Evolutionary conservation across 139 green algal genomes (phyloP).

Genomic region (Coelastrella sp.): DNA sequence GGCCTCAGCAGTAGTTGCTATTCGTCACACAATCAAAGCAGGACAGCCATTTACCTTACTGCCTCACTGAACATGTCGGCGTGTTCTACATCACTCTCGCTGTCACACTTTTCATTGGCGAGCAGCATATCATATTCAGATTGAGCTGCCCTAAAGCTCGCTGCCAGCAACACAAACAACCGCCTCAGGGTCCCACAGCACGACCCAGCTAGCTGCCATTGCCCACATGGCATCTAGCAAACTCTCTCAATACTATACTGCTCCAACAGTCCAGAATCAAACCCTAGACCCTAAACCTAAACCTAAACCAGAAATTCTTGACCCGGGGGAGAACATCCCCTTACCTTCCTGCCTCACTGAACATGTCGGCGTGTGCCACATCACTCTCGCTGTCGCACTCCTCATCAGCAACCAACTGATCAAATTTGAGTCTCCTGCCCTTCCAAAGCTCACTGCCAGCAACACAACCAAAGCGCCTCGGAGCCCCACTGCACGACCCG

Average conservation of each 20-base stretch:
- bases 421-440: slow-evolving; percentile 45
- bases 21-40: neutral
- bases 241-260: no score
- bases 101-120: slow-evolving; percentile 37
- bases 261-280: no score
- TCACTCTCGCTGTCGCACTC: slow-evolving; percentile 44
- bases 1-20: no score
- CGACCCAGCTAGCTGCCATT: no score
- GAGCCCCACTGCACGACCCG: no score
- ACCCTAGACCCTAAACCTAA: no score
- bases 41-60: neutral
- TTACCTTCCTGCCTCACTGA: slow-evolving; percentile 34
- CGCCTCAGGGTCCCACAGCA: no score
- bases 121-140: slow-evolving; percentile 43
- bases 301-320: neutral
- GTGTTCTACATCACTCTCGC: slow-evolving; percentile 22
- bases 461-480: neutral
- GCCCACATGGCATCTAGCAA: no score
- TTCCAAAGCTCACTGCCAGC: slow-evolving; percentile 39
- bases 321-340: neutral
- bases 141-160: slow-evolving; percentile 31
- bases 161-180: slow-evolving; percentile 49
- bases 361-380: slow-evolving; percentile 1
- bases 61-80: slow-evolving; percentile 36
- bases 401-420: slow-evolving; percentile 36